Conservation (phyloP, 2,329 filamentous ascomycete genomes). For the Cladobotryum mycophilum region DNA sequence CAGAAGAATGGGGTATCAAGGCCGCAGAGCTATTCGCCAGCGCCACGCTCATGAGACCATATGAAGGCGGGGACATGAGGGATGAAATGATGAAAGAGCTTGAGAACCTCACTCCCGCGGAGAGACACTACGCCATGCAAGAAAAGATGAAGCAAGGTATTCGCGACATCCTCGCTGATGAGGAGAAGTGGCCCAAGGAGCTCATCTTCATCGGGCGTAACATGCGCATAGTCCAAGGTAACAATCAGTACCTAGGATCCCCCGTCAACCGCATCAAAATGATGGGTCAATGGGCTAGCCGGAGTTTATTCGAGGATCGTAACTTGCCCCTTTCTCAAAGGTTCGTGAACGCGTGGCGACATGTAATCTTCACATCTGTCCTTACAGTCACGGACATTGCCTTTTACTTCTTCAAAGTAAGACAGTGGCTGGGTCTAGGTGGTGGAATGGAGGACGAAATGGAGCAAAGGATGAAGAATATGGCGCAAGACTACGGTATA, state of each 20-base stretch:
- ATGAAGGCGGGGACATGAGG: conserved; percentile 74
- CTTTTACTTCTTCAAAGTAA: conserved; percentile 75
- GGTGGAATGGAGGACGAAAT: conserved; percentile 92
- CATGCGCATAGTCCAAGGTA: conserved; percentile 86
- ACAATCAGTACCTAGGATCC: conserved; percentile 84
- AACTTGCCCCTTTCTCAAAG: conserved; percentile 58
- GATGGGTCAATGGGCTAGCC: conserved; percentile 82
- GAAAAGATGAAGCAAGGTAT: conserved; percentile 66
- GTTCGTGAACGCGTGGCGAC: conserved; percentile 63
- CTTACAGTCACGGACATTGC: conserved; percentile 70
- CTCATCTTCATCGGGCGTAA: conserved; percentile 90
- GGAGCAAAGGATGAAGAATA: conserved; percentile 76
- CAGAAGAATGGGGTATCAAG: conserved; percentile 76
- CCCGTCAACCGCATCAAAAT: conserved; percentile 93
- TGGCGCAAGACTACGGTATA: conserved; percentile 87
- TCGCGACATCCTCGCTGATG: conserved; percentile 68
- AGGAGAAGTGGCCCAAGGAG: conserved; percentile 83
- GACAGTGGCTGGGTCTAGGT: conserved; percentile 69
- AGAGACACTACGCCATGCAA: conserved; percentile 87
- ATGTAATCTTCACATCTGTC: conserved; percentile 76
- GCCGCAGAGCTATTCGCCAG: conserved; percentile 88
- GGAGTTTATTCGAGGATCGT: conserved; percentile 70
- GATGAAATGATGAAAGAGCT: conserved; percentile 60
- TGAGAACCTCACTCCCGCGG: conserved; percentile 52
- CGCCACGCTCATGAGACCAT: conserved; percentile 83